A percentile compares a stretch with the other conserved stretches of the same genome.
phyloP scores from a whole-genome alignment of 768 basidiomycete species.

The Gymnopilus junonius region DNA sequence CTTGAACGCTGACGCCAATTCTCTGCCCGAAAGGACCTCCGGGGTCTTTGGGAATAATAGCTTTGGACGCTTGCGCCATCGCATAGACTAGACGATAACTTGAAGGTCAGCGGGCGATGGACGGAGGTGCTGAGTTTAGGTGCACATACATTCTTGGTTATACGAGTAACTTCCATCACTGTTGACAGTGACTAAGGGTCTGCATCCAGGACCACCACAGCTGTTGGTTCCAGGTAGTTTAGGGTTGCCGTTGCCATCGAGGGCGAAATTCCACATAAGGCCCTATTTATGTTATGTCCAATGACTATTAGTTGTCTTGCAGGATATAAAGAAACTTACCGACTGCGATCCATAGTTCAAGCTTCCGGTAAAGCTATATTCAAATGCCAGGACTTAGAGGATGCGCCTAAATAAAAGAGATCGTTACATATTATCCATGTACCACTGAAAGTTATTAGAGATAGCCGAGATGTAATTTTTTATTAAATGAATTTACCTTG shows the following conservation, averaged over 20 bases:
- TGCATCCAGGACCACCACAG: slow-evolving; percentile 65
- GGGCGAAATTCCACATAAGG: slow-evolving; percentile 79
- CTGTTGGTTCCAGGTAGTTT: slow-evolving; percentile 66
- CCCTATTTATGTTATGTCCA: slow-evolving; percentile 38
- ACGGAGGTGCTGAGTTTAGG: background rate
- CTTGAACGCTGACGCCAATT: slow-evolving; percentile 66
- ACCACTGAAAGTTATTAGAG: slow-evolving; percentile 50
- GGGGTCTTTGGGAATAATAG: slow-evolving; percentile 67
- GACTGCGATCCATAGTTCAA: slow-evolving; percentile 35
- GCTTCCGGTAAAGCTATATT: slow-evolving; percentile 34
- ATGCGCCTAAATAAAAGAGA: too few species aligned
- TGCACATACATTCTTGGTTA: slow-evolving; percentile 71
- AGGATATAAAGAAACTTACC: slow-evolving; percentile 36
- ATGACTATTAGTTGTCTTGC: slow-evolving; percentile 23
- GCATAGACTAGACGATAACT: slow-evolving; percentile 56
- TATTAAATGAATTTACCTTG: slow-evolving; percentile 49
- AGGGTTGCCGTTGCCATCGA: slow-evolving; percentile 66
- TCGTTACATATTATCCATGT: slow-evolving; percentile 60
- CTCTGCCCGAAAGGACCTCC: slow-evolving; percentile 73
- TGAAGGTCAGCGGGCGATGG: background rate
- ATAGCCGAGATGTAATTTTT: background rate
- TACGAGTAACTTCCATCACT: slow-evolving; percentile 62
- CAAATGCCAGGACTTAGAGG: background rate
- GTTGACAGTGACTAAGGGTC: slow-evolving; percentile 70
- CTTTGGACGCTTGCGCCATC: slow-evolving; percentile 78